phyloP scores from a whole-genome alignment of 345 rosid species.

The Pistacia integerrima region DNA sequence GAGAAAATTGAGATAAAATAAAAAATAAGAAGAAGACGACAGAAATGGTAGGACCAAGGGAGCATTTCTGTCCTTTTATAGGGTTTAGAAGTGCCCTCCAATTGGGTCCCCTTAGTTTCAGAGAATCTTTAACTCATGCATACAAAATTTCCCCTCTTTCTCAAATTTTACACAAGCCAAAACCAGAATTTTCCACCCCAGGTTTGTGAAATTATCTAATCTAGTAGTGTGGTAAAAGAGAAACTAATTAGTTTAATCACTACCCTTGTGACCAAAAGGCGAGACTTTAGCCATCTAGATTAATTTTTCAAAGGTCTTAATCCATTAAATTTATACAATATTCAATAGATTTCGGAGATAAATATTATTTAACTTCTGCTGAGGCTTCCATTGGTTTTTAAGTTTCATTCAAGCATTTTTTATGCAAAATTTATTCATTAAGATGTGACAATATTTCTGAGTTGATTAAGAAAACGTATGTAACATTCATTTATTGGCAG shows the following conservation, averaged over 20 bases:
- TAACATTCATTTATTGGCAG: not conserved
- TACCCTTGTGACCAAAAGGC: no score
- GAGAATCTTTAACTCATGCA: conserved; percentile 9
- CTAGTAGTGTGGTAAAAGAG: not conserved
- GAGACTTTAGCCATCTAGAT: no score
- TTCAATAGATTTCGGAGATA: no score
- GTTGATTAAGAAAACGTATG: not conserved
- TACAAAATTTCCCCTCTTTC: not conserved
- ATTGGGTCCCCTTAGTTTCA: conserved; percentile 5
- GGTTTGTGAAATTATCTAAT: not conserved
- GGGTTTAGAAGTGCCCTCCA: not conserved
- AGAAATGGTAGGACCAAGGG: not conserved
- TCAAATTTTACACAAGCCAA: not conserved
- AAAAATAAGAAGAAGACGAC: not conserved
- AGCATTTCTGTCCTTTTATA: conserved; percentile 3
- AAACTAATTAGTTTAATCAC: not conserved
- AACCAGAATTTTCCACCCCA: not conserved
- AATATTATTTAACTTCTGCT: no score
- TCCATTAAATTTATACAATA: no score
- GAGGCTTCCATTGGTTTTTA: no score
- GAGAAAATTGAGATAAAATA: not conserved
- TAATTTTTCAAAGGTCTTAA: no score
- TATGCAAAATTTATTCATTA: no score
- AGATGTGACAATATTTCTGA: no score
- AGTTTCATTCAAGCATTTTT: no score